Evolutionary conservation across 1,139 yeast species (phyloP).

Genomic region (Taphrina deformans): DNA sequence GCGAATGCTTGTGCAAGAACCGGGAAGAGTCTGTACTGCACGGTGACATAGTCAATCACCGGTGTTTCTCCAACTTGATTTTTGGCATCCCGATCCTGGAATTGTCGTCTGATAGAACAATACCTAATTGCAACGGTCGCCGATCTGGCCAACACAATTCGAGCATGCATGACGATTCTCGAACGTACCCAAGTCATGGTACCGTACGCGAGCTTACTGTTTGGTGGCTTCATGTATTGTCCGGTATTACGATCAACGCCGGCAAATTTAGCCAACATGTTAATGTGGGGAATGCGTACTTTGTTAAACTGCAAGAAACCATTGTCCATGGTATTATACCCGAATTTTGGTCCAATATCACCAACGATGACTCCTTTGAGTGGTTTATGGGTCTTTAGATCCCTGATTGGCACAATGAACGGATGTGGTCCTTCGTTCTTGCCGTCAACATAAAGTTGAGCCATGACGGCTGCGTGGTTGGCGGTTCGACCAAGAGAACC

Average conservation of each 20-base stretch:
- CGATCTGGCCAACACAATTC: slow-evolving; percentile 74
- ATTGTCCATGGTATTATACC: slow-evolving; percentile 65
- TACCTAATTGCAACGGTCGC: slow-evolving; percentile 82
- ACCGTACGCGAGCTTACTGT: slow-evolving; percentile 83
- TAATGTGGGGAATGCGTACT: slow-evolving; percentile 79
- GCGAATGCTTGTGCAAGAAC: slow-evolving; percentile 35
- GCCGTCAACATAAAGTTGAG: slow-evolving; percentile 64
- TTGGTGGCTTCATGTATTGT: slow-evolving; percentile 64
- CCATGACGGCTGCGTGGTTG: slow-evolving; percentile 77
- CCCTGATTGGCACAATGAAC: slow-evolving; percentile 81
- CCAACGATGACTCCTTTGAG: slow-evolving; percentile 80
- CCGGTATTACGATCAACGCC: slow-evolving; percentile 66
- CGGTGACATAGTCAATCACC: slow-evolving; percentile 27
- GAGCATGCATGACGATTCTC: slow-evolving; percentile 81
- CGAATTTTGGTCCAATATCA: slow-evolving; percentile 77
- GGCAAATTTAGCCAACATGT: slow-evolving; percentile 78
- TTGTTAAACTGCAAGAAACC: slow-evolving; percentile 86
- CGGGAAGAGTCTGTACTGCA: slow-evolving; percentile 32
- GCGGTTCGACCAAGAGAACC: slow-evolving; percentile 97
- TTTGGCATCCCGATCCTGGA: slow-evolving; percentile 43
- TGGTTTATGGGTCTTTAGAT: slow-evolving; percentile 58
- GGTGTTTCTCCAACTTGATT: slow-evolving; percentile 33
- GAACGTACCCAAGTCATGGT: slow-evolving; percentile 89
- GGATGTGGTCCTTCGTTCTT: slow-evolving; percentile 83
- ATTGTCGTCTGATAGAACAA: slow-evolving; percentile 88